Evolutionary conservation across 1,139 yeast genomes (phyloP).

Genomic region (Kodamaea plutei): DNA sequence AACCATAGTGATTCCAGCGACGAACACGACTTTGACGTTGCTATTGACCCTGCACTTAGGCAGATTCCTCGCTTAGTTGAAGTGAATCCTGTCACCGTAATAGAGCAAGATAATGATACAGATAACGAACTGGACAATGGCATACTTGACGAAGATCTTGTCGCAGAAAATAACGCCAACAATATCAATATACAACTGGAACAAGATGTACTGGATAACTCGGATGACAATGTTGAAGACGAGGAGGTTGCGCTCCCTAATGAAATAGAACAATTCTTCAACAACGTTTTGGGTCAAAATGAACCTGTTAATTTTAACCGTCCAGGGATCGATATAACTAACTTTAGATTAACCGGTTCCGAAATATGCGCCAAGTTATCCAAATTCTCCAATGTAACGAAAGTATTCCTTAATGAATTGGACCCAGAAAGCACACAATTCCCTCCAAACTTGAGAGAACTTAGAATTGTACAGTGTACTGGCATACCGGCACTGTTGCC

Average conservation of each 20-base stretch:
- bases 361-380: neutral
- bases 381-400: neutral
- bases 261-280: neutral
- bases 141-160: too few species aligned
- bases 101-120: too few species aligned
- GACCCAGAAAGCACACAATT: neutral
- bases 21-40: too few species aligned
- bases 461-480: neutral
- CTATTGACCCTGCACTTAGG: too few species aligned
- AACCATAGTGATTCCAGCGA: neutral
- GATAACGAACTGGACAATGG: too few species aligned
- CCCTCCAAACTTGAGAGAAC: neutral
- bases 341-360: too few species aligned
- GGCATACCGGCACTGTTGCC: neutral
- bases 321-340: too few species aligned
- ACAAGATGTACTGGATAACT: neutral
- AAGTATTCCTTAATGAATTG: neutral
- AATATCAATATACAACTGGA: too few species aligned
- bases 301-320: too few species aligned
- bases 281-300: neutral
- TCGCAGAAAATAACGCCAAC: too few species aligned
- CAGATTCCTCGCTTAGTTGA: too few species aligned
- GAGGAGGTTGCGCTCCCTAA: neutral
- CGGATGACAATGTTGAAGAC: neutral
- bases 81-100: too few species aligned